Conservation (phyloP, 2,329 filamentous ascomycete species). For the Beauveria asiatica region DNA sequence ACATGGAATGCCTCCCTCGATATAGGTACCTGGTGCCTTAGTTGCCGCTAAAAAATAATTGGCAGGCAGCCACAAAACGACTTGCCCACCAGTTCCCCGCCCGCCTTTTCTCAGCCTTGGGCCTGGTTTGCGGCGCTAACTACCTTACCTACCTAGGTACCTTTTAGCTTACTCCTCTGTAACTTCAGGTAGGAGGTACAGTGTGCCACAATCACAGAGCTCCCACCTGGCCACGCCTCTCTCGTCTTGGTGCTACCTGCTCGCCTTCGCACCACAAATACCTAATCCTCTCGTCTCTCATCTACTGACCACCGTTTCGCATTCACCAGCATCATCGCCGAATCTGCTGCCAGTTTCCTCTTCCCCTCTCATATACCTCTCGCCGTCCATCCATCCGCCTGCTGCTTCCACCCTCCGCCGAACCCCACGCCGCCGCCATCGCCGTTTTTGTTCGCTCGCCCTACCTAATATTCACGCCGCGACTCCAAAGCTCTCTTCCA, state of each 20-base stretch:
- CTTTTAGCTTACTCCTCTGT: too few species aligned
- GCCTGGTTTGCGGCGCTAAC: neutral
- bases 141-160: too few species aligned
- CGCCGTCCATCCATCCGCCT: neutral
- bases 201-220: neutral
- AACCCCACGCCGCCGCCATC: conserved; percentile 8
- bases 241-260: too few species aligned
- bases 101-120: neutral
- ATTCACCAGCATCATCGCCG: too few species aligned
- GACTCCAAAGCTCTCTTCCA: neutral
- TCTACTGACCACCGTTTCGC: too few species aligned
- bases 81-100: conserved; percentile 4
- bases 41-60: too few species aligned
- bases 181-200: neutral
- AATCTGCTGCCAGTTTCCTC: neutral
- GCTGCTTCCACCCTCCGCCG: neutral
- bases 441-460: conserved; percentile 6
- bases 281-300: too few species aligned
- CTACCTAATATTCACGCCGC: neutral
- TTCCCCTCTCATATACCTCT: neutral
- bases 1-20: neutral
- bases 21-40: neutral
- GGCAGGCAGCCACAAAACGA: neutral
- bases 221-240: too few species aligned
- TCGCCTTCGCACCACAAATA: too few species aligned